These are phyloP conservation scores for Dactylellina drechsleri DNA, from an alignment of 2,329 filamentous ascomycete genomes.

Conservation along the genomic window DNA sequence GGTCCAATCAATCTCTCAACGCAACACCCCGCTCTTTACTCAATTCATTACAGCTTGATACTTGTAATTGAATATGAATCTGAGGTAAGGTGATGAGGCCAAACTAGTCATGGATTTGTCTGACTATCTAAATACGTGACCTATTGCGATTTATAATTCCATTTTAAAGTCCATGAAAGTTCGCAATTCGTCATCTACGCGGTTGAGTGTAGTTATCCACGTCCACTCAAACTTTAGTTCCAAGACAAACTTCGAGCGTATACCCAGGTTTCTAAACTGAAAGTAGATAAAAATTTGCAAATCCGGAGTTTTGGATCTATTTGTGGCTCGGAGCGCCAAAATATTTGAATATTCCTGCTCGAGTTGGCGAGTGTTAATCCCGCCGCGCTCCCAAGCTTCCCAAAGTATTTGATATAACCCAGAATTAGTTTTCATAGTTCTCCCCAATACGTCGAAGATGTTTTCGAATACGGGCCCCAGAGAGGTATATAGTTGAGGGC, in stretches of 20 bases:
- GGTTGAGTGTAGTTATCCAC: no score
- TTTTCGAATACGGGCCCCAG: conserved; percentile 1
- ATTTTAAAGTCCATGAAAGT: no score
- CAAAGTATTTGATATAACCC: neutral
- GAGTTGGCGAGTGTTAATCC: neutral
- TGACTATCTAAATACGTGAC: no score
- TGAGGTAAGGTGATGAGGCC: no score
- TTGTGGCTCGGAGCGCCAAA: neutral
- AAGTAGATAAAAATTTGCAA: conserved; percentile 13
- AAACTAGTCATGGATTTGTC: no score
- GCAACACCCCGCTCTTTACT: no score
- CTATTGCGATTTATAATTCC: no score
- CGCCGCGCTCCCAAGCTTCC: conserved; percentile 18
- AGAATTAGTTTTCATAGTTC: neutral
- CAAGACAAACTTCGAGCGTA: neutral
- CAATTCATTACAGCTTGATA: no score
- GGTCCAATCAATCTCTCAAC: no score
- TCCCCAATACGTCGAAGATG: neutral
- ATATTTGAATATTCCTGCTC: conserved; percentile 7
- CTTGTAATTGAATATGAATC: no score
- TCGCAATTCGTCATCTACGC: no score
- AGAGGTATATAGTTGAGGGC: conserved; percentile 14
- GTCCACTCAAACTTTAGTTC: no score
- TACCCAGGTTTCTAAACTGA: conserved; percentile 20
- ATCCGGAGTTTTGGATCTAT: conserved; percentile 11